phyloP scores from a whole-genome alignment of 2,329 filamentous ascomycete genomes.

The Diaporthe longicolla region DNA sequence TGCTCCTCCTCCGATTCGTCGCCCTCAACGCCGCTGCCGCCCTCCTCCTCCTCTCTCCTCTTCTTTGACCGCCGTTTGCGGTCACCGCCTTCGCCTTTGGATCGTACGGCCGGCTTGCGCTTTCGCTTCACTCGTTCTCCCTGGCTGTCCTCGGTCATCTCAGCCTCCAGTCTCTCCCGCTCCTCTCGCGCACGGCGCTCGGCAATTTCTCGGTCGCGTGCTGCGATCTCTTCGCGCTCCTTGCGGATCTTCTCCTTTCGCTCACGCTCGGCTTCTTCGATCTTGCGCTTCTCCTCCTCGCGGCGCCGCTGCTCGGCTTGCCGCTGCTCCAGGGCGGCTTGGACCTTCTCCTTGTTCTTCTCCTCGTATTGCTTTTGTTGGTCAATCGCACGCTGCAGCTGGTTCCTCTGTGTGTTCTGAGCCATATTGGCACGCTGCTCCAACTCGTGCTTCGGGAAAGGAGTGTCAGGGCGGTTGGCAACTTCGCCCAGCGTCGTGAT shows the following conservation, averaged over 20 bases:
- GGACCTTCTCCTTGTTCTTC: conserved; percentile 89
- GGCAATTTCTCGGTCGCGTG: conserved; percentile 80
- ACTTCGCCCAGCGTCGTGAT: conserved; percentile 80
- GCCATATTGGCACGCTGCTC: conserved; percentile 98
- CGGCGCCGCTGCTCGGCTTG: conserved; percentile 84
- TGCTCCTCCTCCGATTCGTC: conserved; percentile 65
- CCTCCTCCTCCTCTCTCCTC: conserved; percentile 71
- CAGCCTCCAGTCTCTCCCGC: conserved; percentile 76
- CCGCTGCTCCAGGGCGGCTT: conserved; percentile 82
- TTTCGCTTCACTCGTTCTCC: conserved; percentile 86
- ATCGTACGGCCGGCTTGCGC: conserved; percentile 66
- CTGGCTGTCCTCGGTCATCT: conserved; percentile 84
- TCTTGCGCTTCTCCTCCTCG: conserved; percentile 80
- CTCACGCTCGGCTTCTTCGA: conserved; percentile 78
- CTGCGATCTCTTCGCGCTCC: conserved; percentile 85
- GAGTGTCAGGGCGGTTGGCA: conserved; percentile 75
- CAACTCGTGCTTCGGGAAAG: conserved; percentile 90
- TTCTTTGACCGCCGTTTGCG: conserved; percentile 56
- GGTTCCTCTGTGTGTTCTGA: conserved; percentile 91
- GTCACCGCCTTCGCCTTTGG: conserved; percentile 52
- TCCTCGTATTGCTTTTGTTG: conserved; percentile 93
- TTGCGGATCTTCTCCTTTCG: conserved; percentile 86
- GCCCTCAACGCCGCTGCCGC: conserved; percentile 60
- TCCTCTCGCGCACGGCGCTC: conserved; percentile 81
- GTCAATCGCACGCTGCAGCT: conserved; percentile 87